Conservation (phyloP, 2,329 filamentous ascomycete species). For the Aspergillus calidoustus region DNA sequence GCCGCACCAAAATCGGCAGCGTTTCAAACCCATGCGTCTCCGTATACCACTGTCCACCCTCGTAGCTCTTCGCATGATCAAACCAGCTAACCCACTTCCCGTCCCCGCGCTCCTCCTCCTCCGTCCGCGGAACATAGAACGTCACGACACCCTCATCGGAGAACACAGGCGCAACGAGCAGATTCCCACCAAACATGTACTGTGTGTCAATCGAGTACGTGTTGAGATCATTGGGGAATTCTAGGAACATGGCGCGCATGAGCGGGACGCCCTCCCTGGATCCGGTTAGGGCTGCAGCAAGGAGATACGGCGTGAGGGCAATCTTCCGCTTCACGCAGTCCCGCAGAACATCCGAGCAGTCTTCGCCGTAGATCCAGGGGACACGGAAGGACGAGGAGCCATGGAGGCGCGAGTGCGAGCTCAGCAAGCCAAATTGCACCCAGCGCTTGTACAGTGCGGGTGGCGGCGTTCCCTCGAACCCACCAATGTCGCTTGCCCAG, state of each 20-base stretch:
- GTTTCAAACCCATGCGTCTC: conserved; percentile 65
- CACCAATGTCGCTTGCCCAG: conserved; percentile 73
- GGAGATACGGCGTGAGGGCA: conserved; percentile 62
- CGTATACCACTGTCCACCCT: conserved; percentile 58
- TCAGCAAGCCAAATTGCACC: conserved; percentile 76
- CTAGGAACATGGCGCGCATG: conserved; percentile 68
- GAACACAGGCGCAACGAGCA: conserved; percentile 69
- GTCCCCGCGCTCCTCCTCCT: conserved; percentile 58
- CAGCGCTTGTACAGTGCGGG: conserved; percentile 76
- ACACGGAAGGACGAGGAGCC: conserved; percentile 73
- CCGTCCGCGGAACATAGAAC: conserved; percentile 63
- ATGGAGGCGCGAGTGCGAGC: conserved; percentile 71
- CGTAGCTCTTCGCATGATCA: conserved; percentile 50
- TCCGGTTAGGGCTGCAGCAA: conserved; percentile 56
- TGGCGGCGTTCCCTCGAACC: conserved; percentile 70
- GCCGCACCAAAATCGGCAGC: conserved; percentile 63
- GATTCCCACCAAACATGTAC: conserved; percentile 71
- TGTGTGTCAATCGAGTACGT: conserved; percentile 70
- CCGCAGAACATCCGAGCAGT: conserved; percentile 62
- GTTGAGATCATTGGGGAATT: conserved; percentile 73
- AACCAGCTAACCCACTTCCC: conserved; percentile 54
- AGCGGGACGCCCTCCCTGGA: conserved; percentile 62
- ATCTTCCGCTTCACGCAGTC: conserved; percentile 60
- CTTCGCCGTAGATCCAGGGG: conserved; percentile 73
- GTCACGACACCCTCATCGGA: conserved; percentile 66